These are phyloP conservation scores for Pyricularia sp. DNA, from an alignment of 2,329 filamentous ascomycete species.

Conservation along the genomic window DNA sequence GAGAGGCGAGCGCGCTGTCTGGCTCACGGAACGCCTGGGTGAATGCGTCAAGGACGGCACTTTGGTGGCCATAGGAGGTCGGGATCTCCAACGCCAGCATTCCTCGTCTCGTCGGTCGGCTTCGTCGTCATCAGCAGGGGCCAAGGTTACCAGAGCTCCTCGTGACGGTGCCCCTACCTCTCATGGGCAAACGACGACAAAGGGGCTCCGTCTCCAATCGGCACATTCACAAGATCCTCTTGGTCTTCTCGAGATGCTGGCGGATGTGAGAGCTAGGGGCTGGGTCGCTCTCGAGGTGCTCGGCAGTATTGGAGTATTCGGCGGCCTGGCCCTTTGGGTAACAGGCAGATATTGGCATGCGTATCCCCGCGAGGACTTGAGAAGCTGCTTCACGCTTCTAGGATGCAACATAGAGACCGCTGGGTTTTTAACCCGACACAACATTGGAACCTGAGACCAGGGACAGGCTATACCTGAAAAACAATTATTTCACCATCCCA, in stretches of 20 bases:
- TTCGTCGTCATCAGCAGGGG: background rate
- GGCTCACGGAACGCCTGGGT: conserved; percentile 53
- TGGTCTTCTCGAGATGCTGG: conserved; percentile 58
- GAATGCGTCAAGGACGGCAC: conserved; percentile 56
- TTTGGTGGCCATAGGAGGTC: conserved; percentile 31
- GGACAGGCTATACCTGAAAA: background rate
- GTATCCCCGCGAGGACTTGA: conserved; percentile 5
- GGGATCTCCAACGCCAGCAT: background rate
- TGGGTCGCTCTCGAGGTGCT: conserved; percentile 60
- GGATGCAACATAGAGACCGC: background rate
- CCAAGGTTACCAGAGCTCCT: background rate
- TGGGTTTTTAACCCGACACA: background rate
- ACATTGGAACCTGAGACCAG: background rate
- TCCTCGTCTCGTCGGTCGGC: background rate
- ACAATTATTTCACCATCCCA: background rate
- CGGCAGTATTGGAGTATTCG: conserved; percentile 60
- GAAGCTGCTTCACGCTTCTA: background rate
- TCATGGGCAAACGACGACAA: background rate
- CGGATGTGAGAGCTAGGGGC: conserved; percentile 50
- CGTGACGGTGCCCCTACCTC: background rate
- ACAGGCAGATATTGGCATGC: conserved; percentile 15
- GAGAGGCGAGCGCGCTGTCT: conserved; percentile 50
- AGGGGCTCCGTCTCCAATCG: conserved; percentile 9
- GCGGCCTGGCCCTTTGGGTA: conserved; percentile 56
- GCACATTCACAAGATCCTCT: conserved; percentile 57